Evolutionary conservation across 352 stramenopile genomes (phyloP).

Genomic region (Globisporangium echinulatum): DNA sequence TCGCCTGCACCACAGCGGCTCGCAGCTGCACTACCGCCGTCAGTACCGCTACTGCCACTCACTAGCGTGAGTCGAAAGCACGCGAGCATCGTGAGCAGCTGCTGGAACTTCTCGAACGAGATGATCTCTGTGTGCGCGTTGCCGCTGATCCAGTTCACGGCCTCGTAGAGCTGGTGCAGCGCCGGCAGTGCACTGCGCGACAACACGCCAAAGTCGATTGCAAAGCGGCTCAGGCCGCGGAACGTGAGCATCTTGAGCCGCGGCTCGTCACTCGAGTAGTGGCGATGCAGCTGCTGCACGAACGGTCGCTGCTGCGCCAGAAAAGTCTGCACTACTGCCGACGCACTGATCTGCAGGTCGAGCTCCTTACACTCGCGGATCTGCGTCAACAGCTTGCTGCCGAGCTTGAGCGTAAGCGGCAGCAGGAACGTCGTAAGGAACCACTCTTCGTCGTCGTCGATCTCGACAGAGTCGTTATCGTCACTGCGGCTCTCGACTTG

Average conservation of each 20-base stretch:
- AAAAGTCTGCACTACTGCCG: constrained; percentile 14
- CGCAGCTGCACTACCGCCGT: constrained; percentile 6
- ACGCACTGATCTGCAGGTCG: constrained; percentile 27
- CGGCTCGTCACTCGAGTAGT: constrained; percentile 41
- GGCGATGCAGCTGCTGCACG: constrained; percentile 44
- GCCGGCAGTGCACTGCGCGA: constrained; percentile 19
- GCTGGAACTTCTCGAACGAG: constrained; percentile 64
- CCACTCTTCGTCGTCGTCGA: constrained; percentile 62
- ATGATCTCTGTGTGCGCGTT: constrained; percentile 56
- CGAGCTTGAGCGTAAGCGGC: constrained; percentile 39
- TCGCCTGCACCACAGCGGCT: too few relatives aligned
- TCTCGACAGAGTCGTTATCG: constrained; percentile 14
- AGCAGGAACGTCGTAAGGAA: constrained; percentile 53
- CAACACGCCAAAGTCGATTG: constrained; percentile 41
- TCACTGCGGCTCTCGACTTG: constrained; percentile 26
- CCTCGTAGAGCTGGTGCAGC: constrained; percentile 49
- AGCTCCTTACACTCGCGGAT: constrained; percentile 55
- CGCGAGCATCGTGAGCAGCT: constrained; percentile 33
- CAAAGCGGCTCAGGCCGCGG: constrained; percentile 35
- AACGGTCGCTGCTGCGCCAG: constrained; percentile 26
- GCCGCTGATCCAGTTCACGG: constrained; percentile 62
- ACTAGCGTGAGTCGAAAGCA: constrained; percentile 18
- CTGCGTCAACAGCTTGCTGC: constrained; percentile 32
- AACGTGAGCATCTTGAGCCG: constrained; percentile 55
- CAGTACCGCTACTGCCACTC: not conserved